Base-by-base conservation (phyloP, 345 rosid genomes). In the Bruguiera sexangula region DNA sequence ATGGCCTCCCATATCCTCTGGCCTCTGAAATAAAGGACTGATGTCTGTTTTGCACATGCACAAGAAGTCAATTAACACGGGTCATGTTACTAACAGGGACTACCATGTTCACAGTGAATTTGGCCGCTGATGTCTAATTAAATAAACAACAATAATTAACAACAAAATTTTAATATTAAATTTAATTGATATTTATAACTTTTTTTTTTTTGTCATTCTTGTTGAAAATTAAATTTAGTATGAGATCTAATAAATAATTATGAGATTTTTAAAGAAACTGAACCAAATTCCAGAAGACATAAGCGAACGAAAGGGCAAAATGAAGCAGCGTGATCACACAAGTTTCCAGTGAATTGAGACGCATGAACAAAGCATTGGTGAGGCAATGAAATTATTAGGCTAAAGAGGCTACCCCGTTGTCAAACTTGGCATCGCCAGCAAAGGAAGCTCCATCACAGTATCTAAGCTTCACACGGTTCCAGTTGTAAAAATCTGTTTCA, bases 381-480 rank as follows among this genome's bases (percentile, higher is more conserved):
- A 26, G 6, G 31, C 57, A 51, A 20, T 27, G 22, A 62, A 27
- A 65, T 65, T 43, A 7, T 24, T 8, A 57, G 60, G 50, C 36
- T 10, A 68, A 69, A 66, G 34, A 68, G 29, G 67, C 15, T 85
- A 95, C 99, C 84, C 96, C 96, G 66, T 95, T 84, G 69, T 79
- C 79, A 60, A 80, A 74, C 66, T 73, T 71, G 64, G 80, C 56
- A 75, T 92, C 89, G 79, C 99, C 99, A 1, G 90, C 85, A 75
- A 95, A 95, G 3, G 99, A 95, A 36, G 86, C 99, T 81, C 99
- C 99, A 68, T 95, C 99, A 59, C 99, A 95, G 57, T 95, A 95
- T 74, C 99, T 86, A 36, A 95, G 73, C 82, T 91, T 91, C 54
- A 95, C 97, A 19, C 87, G 90, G 79, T 95, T 95, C 99, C 99